Base-by-base conservation (phyloP, 2,329 filamentous ascomycete genomes). In the Ceratocystiopsis sp. region DNA sequence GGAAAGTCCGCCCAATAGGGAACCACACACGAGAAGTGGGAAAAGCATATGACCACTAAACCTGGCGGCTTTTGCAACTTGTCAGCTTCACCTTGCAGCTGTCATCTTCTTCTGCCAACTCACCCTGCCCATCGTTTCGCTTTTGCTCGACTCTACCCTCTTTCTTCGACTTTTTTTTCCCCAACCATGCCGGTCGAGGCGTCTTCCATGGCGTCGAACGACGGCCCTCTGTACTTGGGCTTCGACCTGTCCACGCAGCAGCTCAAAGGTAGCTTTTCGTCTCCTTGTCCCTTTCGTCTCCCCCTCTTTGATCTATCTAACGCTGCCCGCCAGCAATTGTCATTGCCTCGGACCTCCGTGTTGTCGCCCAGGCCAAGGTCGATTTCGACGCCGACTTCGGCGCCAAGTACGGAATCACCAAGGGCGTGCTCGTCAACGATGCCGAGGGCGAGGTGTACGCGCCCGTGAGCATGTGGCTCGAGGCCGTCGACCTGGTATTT, bases 221-320 rank as follows among this genome's bases (percentile, higher is more conserved):
- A 46, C 48, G 68, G 65, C 32, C 78, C 82, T 16, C 66, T 93
- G 48, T 94, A 93, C 58, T 69, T 94, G 55, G 91, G 91, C 47
- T 87, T 96, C 60, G 91, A 98, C 64, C 78, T 96, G 47, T 95
- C 87, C 37, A 96, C 91, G 45, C 91, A 96, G 61, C 89, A 96
- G 60, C 72, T 96, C 45, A 96, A 98, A 72, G 87, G 84, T 77
- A 61, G 50, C 19, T 56, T 4, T 19, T 38, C 15, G n/a, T 41
- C 17, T 15, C 8, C 11, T 14, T 7, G 12, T 32, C 12, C 37
- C 12, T 41, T 41, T 14, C 9, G 18, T 32, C 12, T 42, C 12
- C 10, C 25, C 25, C 2, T 29, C 10, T 29, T 38, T 8, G 9
- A 37, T 32, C 4, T 40, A 15, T 4, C 37, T 18, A 16, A 16